These are phyloP conservation scores for Hyaloscypha variabilis DNA, from an alignment of 495 filamentous ascomycete species.

Conservation along the genomic window DNA sequence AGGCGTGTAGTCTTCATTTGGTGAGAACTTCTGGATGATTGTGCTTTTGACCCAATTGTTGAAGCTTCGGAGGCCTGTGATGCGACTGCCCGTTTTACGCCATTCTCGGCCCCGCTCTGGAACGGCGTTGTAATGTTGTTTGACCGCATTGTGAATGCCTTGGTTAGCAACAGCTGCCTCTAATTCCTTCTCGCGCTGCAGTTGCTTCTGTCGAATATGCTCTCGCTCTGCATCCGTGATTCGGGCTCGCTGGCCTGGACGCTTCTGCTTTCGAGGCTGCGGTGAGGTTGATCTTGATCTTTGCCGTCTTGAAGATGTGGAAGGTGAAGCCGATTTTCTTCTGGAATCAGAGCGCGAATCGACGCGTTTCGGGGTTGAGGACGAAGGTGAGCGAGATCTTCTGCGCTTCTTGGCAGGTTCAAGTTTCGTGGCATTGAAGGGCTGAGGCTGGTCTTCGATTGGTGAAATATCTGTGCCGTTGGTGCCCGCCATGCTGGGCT, in stretches of 20 bases:
- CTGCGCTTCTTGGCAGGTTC: conserved; percentile 54
- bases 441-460: conserved; percentile 45
- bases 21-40: conserved; percentile 94
- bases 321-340: conserved; percentile 25
- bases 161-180: conserved; percentile 40
- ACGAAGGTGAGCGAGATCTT: conserved; percentile 41
- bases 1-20: conserved; percentile 69
- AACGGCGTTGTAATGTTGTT: conserved; percentile 95
- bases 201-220: conserved; percentile 64
- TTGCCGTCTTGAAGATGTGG: conserved; percentile 19
- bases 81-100: conserved; percentile 89
- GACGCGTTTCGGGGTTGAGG: conserved; percentile 27
- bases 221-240: conserved; percentile 72
- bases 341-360: conserved; percentile 25
- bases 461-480: conserved; percentile 14
- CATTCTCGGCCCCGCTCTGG: conserved; percentile 90
- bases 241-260: conserved; percentile 81
- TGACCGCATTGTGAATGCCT: conserved; percentile 82
- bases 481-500: conserved; percentile 22
- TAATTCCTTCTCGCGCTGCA: conserved; percentile 64
- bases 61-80: conserved; percentile 91
- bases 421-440: conserved; percentile 57
- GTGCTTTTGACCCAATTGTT: conserved; percentile 99
- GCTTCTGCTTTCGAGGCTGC: conserved; percentile 72
- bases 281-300: conserved; percentile 29